phyloP scores from a whole-genome alignment of 2,329 filamentous ascomycete species.

The Saccharata proteae region DNA sequence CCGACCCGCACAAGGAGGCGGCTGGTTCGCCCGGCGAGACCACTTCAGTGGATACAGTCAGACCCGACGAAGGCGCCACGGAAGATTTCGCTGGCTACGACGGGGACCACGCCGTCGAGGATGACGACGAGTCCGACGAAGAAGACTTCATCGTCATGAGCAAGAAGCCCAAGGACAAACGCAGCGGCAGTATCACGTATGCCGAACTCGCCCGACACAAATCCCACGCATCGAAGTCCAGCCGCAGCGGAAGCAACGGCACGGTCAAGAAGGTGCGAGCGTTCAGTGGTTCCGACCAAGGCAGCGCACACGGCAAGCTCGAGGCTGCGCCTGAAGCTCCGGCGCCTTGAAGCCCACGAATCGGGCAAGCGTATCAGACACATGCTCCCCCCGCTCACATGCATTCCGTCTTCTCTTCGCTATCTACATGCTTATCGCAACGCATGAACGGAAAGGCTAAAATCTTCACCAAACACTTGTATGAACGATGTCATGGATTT shows the following conservation, averaged over 20 bases:
- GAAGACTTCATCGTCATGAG: constrained; percentile 28
- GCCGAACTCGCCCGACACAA: constrained; percentile 22
- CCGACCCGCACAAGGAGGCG: constrained; percentile 9
- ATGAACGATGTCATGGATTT: too few relatives aligned
- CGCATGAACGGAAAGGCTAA: too few relatives aligned
- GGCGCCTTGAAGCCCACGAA: too few relatives aligned
- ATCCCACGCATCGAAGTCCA: constrained; percentile 19
- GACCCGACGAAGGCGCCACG: too few relatives aligned
- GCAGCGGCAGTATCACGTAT: constrained; percentile 25
- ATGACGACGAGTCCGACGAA: constrained; percentile 26
- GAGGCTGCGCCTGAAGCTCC: too few relatives aligned
- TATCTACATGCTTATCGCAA: too few relatives aligned
- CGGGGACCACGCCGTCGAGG: constrained; percentile 25
- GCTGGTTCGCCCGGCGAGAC: constrained; percentile 23
- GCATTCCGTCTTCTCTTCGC: too few relatives aligned
- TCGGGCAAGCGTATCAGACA: too few relatives aligned
- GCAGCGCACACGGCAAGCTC: too few relatives aligned
- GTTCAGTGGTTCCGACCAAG: constrained; percentile 9
- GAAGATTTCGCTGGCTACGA: constrained; percentile 29
- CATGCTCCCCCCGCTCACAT: too few relatives aligned
- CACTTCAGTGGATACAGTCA: constrained; percentile 15
- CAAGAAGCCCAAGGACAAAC: constrained; percentile 20
- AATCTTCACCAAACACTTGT: too few relatives aligned
- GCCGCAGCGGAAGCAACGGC: constrained; percentile 36
- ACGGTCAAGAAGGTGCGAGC: constrained; percentile 36